Evolutionary conservation across 345 rosid genomes (phyloP), one percentile per base, ranked within the genome.

Genomic region (Euphorbia pulcherrima): DNA sequence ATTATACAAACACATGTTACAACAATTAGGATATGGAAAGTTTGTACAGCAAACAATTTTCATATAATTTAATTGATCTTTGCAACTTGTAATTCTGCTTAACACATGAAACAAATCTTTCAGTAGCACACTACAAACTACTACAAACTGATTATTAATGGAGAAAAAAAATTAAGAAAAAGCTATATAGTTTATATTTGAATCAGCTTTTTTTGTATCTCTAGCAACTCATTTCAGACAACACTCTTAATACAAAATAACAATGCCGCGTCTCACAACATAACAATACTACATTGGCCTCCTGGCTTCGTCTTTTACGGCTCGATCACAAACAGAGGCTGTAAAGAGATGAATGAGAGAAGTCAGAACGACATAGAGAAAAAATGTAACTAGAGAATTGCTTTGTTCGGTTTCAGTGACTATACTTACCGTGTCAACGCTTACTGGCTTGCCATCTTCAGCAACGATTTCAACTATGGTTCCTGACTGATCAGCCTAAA

Each of bases 281-380:
- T n/a, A 63, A 48, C 70, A 64, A 64, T 75, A 70, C 57, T 68
- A 68, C 75, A n/a, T 37, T 53, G 62, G 27, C 53, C 71, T 70
- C 20, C 63, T 24, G 68, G 1, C 12, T 55, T 16, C 17, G 50
- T 12, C 11, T 63, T 78, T 84, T 80, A 87, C 18, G 89, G 92
- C 78, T 85, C 87, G 72, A 88, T 85, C 78, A 90, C 82, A 55
- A 88, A 83, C 71, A 90, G 76, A 68, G 97, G 96, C 97, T 90
- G 90, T 62, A 62, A 67, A 65, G 24, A 24, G 24, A 62, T 13
- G 29, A 75, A 30, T 20, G 1, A 44, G 20, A 56, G 59, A 66
- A 59, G 9, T 20, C 18, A 18, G 12, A 17, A 58, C 3, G 6
- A 64, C 4, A 20, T 28, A 10, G n/a, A 30, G 21, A 4, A 51